These are phyloP conservation scores for Phyllosticta capitalensis DNA, from an alignment of 2,329 filamentous ascomycete species.

Conservation along the genomic window DNA sequence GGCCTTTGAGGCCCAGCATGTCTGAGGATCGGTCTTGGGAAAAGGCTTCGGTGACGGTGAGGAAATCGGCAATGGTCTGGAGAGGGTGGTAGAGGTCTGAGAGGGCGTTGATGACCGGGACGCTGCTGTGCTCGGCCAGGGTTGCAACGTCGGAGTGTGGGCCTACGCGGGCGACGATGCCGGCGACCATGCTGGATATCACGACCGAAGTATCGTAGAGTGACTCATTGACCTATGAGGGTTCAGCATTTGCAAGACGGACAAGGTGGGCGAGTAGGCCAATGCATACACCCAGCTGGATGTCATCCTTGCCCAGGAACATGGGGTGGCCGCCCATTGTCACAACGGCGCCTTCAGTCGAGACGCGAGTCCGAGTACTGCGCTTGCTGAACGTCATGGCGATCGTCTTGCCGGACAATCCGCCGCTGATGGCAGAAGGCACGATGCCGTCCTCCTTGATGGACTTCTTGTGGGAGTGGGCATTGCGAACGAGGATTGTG, in stretches of 20 bases:
- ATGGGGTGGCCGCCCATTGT: constrained; percentile 86
- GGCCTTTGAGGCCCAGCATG: constrained; percentile 60
- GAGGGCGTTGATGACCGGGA: constrained; percentile 49
- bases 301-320: constrained; percentile 93
- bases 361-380: constrained; percentile 85
- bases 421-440: constrained; percentile 49
- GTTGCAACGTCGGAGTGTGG: constrained; percentile 41
- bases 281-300: constrained; percentile 71
- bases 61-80: constrained; percentile 87
- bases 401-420: constrained; percentile 67
- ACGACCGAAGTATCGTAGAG: constrained; percentile 87
- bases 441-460: constrained; percentile 61
- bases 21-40: constrained; percentile 33
- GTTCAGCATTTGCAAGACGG: neutral
- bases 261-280: neutral
- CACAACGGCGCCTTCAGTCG: constrained; percentile 84
- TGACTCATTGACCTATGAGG: constrained; percentile 70
- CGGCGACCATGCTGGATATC: constrained; percentile 63
- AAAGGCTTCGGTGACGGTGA: constrained; percentile 78
- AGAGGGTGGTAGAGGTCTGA: constrained; percentile 89
- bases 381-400: constrained; percentile 97
- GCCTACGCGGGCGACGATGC: constrained; percentile 42
- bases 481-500: constrained; percentile 73
- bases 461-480: constrained; percentile 61
- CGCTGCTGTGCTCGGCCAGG: constrained; percentile 38